Evolutionary conservation across 2,329 filamentous ascomycete species (phyloP).

Genomic region (Talaromyces sp.): DNA sequence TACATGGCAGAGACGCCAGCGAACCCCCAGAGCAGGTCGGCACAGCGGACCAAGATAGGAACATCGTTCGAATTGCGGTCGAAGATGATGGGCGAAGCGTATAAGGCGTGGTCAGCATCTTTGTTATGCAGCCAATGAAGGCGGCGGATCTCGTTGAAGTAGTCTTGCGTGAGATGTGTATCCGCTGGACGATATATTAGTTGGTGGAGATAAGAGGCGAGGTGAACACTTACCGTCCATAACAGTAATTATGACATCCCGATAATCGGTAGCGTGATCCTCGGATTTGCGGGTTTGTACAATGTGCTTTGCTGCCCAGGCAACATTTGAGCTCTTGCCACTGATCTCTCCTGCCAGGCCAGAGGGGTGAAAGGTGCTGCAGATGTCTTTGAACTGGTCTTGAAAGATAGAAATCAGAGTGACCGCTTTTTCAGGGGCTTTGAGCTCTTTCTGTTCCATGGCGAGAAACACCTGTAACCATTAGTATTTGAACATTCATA

Average conservation of each 20-base stretch:
- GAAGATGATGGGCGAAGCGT: conserved; percentile 66
- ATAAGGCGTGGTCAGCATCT: conserved; percentile 50
- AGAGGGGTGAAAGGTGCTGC: conserved; percentile 61
- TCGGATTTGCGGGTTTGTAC: conserved; percentile 18
- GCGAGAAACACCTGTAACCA: conserved; percentile 58
- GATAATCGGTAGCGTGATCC: conserved; percentile 29
- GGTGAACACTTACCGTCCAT: conserved; percentile 56
- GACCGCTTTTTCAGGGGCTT: conserved; percentile 56
- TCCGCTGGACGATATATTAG: conserved; percentile 19
- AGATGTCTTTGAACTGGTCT: conserved; percentile 60
- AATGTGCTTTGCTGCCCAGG: conserved; percentile 54
- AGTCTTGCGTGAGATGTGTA: conserved; percentile 63
- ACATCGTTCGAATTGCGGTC: conserved; percentile 66
- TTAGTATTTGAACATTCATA: not conserved
- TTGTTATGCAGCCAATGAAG: conserved; percentile 52
- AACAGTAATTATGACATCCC: conserved; percentile 61
- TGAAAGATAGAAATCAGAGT: conserved; percentile 57
- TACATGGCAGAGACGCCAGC: conserved; percentile 66
- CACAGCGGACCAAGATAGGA: conserved; percentile 62
- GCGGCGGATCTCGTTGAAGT: conserved; percentile 59
- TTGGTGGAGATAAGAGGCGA: not conserved
- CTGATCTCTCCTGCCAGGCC: conserved; percentile 63
- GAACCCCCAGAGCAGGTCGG: conserved; percentile 66
- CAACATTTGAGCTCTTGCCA: conserved; percentile 69
- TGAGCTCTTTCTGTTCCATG: conserved; percentile 64